These are phyloP conservation scores for Cymbidium sinense DNA, from an alignment of 106 monocot genomes.

Conservation along the genomic window DNA sequence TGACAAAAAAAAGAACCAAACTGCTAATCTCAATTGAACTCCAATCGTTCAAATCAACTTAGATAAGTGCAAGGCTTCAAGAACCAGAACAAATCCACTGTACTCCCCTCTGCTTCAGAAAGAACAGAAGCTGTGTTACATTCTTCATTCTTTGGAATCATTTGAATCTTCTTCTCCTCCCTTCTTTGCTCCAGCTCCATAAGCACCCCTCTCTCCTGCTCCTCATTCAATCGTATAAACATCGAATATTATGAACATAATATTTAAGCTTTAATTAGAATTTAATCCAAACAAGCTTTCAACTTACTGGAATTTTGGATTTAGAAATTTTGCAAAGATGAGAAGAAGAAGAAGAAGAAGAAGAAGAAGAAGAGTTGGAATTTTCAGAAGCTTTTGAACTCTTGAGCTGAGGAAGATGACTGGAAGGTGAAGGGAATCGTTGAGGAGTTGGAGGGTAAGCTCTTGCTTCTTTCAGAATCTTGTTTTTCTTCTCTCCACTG, in stretches of 20 bases:
- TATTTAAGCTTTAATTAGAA: neutral
- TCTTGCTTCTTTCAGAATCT: slow-evolving; percentile 52
- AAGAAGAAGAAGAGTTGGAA: slow-evolving; percentile 31
- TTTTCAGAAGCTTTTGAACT: slow-evolving; percentile 16
- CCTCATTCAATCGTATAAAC: neutral
- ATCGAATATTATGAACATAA: neutral
- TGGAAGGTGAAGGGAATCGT: slow-evolving; percentile 67
- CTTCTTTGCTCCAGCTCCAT: slow-evolving; percentile 38
- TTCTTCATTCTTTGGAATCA: slow-evolving; percentile 17
- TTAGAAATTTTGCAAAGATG: slow-evolving; percentile 38
- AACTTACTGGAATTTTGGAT: slow-evolving; percentile 21
- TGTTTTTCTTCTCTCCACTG: slow-evolving; percentile 10
- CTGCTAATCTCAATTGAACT: neutral
- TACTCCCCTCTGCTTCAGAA: slow-evolving; percentile 30
- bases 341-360: slow-evolving; percentile 48
- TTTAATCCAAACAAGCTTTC: neutral
- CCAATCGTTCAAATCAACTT: slow-evolving; percentile 25
- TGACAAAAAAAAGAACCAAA: neutral
- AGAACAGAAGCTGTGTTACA: slow-evolving; percentile 5
- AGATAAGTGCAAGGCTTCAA: slow-evolving; percentile 78
- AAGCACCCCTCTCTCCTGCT: slow-evolving; percentile 41
- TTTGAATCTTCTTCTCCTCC: slow-evolving; percentile 21
- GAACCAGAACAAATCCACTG: slow-evolving; percentile 78
- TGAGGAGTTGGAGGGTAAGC: slow-evolving; percentile 85
- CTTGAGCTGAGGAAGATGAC: slow-evolving; percentile 7